These are phyloP conservation scores for Capillidium rhysosporum DNA, from an alignment of 371 early-diverging fungal genomes.

Conservation along the genomic window DNA sequence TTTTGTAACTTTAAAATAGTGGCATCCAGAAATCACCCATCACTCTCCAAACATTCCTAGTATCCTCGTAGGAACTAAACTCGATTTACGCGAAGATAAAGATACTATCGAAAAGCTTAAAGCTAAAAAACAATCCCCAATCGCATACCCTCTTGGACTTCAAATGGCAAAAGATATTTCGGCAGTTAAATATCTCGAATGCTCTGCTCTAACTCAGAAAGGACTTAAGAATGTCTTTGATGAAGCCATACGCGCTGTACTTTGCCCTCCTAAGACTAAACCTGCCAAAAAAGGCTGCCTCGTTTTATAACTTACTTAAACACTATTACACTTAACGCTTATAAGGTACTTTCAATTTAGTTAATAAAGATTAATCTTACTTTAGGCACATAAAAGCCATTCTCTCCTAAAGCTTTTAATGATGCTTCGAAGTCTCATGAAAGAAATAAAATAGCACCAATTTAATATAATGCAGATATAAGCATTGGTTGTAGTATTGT, in stretches of 20 bases:
- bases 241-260: slow-evolving; percentile 95
- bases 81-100: slow-evolving; percentile 84
- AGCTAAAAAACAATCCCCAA: slow-evolving; percentile 66
- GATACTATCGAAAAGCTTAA: slow-evolving; percentile 58
- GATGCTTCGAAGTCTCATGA: too few species aligned
- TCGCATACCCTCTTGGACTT: slow-evolving; percentile 63
- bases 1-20: too few species aligned
- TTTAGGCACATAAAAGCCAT: too few species aligned
- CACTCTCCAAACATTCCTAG: slow-evolving; percentile 96
- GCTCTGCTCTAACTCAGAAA: slow-evolving; percentile 88
- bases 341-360: too few species aligned
- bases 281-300: slow-evolving; percentile 43
- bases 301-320: slow-evolving; percentile 40
- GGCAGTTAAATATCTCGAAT: slow-evolving; percentile 95
- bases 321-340: too few species aligned
- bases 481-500: too few species aligned
- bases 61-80: slow-evolving; percentile 89
- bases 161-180: slow-evolving; percentile 68
- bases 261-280: slow-evolving; percentile 75
- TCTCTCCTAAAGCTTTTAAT: too few species aligned
- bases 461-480: too few species aligned
- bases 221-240: slow-evolving; percentile 96
- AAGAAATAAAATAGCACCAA: too few species aligned
- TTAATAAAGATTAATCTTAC: too few species aligned
- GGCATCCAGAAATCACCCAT: slow-evolving; percentile 85